These are phyloP conservation scores for Avena atlantica DNA, from an alignment of 176 grass and related monocot genomes.

Conservation along the genomic window DNA sequence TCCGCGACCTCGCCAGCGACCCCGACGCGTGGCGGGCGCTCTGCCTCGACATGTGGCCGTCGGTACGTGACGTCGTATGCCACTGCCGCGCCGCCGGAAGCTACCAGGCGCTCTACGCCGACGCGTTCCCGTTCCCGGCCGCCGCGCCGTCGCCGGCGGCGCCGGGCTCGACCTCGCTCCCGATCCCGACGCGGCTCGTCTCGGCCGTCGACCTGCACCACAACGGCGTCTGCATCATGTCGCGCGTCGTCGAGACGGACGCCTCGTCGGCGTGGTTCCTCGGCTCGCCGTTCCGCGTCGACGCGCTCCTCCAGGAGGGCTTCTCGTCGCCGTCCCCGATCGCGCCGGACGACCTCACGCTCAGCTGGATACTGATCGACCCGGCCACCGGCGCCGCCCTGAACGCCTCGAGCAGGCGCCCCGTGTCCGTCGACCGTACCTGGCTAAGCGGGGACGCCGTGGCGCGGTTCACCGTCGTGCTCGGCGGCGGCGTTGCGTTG, in stretches of 20 bases:
- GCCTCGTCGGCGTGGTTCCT: slow-evolving; percentile 61
- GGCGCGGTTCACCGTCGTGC: slow-evolving; percentile 59
- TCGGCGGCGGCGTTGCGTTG: slow-evolving; percentile 39
- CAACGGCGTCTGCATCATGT: slow-evolving; percentile 48
- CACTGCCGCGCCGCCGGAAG: not conserved
- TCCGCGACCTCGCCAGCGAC: slow-evolving; percentile 58
- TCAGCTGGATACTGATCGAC: slow-evolving; percentile 75
- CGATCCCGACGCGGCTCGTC: slow-evolving; percentile 43
- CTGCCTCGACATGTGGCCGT: slow-evolving; percentile 71
- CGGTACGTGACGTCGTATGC: slow-evolving; percentile 41
- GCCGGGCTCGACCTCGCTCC: not conserved
- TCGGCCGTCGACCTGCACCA: slow-evolving; percentile 69
- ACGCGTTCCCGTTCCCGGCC: slow-evolving; percentile 57
- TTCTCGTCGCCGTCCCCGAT: slow-evolving; percentile 17
- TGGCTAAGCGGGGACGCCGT: slow-evolving; percentile 70
- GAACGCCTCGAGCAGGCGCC: slow-evolving; percentile 58
- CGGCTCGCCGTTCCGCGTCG: slow-evolving; percentile 65
- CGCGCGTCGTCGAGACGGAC: slow-evolving; percentile 60
- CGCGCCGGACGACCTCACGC: slow-evolving; percentile 43
- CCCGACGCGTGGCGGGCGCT: slow-evolving; percentile 59
- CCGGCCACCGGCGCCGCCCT: slow-evolving; percentile 47
- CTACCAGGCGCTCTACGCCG: slow-evolving; percentile 57
- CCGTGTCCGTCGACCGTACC: slow-evolving; percentile 56
- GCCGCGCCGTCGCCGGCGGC: not conserved
- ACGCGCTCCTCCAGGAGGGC: slow-evolving; percentile 50